Evolutionary conservation across 768 basidiomycete genomes (phyloP).

Genomic region (Leccinum obscurum): DNA sequence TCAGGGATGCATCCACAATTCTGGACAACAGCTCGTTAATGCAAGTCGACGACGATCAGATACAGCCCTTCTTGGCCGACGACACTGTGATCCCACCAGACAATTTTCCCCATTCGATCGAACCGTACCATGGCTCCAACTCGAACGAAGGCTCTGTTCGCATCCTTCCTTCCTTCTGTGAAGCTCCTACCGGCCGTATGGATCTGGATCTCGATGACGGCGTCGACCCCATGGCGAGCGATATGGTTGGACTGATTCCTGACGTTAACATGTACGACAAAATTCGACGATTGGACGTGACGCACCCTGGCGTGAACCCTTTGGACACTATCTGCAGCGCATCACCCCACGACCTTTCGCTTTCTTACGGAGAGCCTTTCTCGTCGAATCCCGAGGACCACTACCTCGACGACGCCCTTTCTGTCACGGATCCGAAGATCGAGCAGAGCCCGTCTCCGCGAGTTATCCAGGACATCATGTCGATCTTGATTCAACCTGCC

Average conservation of each 20-base stretch:
- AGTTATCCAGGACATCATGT: constrained; percentile 34
- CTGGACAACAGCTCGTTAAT: not conserved
- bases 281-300: constrained; percentile 16
- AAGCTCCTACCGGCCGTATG: not conserved
- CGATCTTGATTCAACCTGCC: constrained; percentile 26
- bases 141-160: not conserved
- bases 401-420: not conserved
- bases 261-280: constrained; percentile 38
- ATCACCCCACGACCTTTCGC: not conserved
- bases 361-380: constrained; percentile 1
- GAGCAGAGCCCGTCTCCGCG: constrained; percentile 27
- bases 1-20: not conserved
- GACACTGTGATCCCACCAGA: not conserved
- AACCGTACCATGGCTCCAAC: not conserved
- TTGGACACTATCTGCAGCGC: constrained; percentile 33
- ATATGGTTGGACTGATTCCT: constrained; percentile 30
- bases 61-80: not conserved
- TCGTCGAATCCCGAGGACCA: constrained; percentile 1
- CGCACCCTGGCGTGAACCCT: constrained; percentile 39
- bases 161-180: not conserved
- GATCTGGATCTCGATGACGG: constrained; percentile 11
- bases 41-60: constrained; percentile 8
- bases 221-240: constrained; percentile 9
- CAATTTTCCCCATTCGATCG: not conserved
- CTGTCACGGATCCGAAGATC: not conserved